A percentile compares a stretch with the other conserved stretches of the same genome.
Conservation (phyloP, 2,329 filamentous ascomycete genomes). For the Intubia oerlemansii region DNA sequence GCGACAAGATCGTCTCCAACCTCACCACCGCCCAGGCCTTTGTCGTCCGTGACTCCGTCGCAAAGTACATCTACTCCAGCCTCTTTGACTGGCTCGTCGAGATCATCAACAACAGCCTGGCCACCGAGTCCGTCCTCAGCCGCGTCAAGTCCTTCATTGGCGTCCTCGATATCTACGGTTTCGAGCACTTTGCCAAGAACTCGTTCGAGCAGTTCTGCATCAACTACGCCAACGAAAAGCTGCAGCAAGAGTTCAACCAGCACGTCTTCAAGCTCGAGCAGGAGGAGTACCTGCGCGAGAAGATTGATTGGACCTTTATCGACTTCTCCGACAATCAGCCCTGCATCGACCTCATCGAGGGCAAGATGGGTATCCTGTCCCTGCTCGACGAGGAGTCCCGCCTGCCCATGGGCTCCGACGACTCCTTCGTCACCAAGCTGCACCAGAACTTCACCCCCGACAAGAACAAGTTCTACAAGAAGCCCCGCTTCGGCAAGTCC, state of each 20-base stretch:
- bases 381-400: slow-evolving; percentile 91
- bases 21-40: slow-evolving; percentile 81
- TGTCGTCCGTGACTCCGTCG: slow-evolving; percentile 90
- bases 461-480: slow-evolving; percentile 97
- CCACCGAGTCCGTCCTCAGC: slow-evolving; percentile 67
- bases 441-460: slow-evolving; percentile 80
- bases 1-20: slow-evolving; percentile 94
- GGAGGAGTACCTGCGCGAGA: slow-evolving; percentile 85
- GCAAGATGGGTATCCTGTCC: slow-evolving; percentile 81
- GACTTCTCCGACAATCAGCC: slow-evolving; percentile 99
- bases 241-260: slow-evolving; percentile 98
- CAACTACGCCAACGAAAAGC: slow-evolving; percentile 98
- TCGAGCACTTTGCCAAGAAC: slow-evolving; percentile 98
- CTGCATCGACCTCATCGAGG: slow-evolving; percentile 95
- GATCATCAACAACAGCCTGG: slow-evolving; percentile 77
- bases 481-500: slow-evolving; percentile 91
- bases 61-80: slow-evolving; percentile 97
- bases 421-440: slow-evolving; percentile 89
- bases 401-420: slow-evolving; percentile 89
- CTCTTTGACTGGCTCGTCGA: slow-evolving; percentile 99
- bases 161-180: slow-evolving; percentile 97
- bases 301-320: slow-evolving; percentile 99
- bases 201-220: slow-evolving; percentile 99
- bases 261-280: slow-evolving; percentile 99
- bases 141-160: slow-evolving; percentile 84